These are phyloP conservation scores for Ophiostoma perfectum DNA, from an alignment of 2,329 filamentous ascomycete species.

Conservation along the genomic window DNA sequence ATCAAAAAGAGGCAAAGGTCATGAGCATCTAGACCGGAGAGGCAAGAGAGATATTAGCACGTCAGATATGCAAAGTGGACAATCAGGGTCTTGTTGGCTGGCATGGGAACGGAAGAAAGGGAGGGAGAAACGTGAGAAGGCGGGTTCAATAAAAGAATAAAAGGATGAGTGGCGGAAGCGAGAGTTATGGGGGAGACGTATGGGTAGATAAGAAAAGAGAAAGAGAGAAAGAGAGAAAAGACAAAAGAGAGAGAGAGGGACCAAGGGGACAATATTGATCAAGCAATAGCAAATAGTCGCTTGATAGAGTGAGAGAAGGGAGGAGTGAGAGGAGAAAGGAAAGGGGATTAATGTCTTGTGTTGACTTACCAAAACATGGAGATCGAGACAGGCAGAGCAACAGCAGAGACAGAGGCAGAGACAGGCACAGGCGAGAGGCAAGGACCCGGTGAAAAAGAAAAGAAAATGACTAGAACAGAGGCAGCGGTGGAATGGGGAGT, in stretches of 20 bases:
- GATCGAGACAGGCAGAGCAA: slow-evolving; percentile 7
- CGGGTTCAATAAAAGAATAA: background rate
- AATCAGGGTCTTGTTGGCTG: slow-evolving; percentile 14
- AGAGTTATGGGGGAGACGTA: background rate
- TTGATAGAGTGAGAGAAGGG: background rate
- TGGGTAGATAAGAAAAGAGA: background rate
- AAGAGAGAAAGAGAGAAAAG: background rate
- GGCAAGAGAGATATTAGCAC: background rate
- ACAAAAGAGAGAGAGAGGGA: background rate
- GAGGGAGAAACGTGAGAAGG: slow-evolving; percentile 13
- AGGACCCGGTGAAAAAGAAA: slow-evolving; percentile 5
- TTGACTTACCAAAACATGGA: slow-evolving; percentile 9
- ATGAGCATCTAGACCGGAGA: slow-evolving; percentile 12
- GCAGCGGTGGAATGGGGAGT: too few relatives aligned
- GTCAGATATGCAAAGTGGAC: slow-evolving; percentile 15
- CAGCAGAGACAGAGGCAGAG: background rate
- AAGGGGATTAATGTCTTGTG: background rate
- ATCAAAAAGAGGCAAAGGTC: slow-evolving; percentile 8
- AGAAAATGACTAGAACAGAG: slow-evolving; percentile 13
- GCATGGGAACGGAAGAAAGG: slow-evolving; percentile 12
- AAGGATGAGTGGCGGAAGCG: background rate
- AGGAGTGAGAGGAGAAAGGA: slow-evolving; percentile 2
- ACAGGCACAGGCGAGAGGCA: background rate
- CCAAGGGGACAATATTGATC: slow-evolving; percentile 3
- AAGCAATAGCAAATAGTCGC: background rate